These are phyloP conservation scores for Tolypocladium amazonense DNA, from an alignment of 2,329 filamentous ascomycete genomes.

Conservation along the genomic window DNA sequence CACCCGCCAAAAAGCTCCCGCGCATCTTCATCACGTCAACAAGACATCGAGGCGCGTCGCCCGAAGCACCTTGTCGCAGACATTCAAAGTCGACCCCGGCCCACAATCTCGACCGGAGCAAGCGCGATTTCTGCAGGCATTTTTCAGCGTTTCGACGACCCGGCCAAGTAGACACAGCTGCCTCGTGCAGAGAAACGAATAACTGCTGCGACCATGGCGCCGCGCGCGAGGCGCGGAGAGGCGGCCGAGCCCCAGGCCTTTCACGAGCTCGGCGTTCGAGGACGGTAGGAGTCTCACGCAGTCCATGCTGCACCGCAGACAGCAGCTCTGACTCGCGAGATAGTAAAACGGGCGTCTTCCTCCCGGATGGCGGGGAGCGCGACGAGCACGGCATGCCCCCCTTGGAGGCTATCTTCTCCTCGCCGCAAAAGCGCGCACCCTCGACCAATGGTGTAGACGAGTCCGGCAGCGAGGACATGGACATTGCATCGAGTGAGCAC, in stretches of 20 bases:
- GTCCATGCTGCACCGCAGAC: no score
- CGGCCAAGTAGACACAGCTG: background rate
- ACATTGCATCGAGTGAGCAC: conserved; percentile 36
- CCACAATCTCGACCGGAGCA: background rate
- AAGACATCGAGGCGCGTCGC: conserved; percentile 2
- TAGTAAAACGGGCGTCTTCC: conserved; percentile 81
- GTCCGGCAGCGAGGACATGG: conserved; percentile 38
- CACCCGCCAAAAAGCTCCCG: background rate
- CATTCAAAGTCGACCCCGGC: background rate
- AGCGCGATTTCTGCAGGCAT: background rate
- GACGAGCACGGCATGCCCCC: conserved; percentile 91
- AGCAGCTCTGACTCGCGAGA: conserved; percentile 3
- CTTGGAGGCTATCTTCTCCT: conserved; percentile 80
- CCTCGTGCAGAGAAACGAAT: background rate
- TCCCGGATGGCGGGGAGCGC: conserved; percentile 68
- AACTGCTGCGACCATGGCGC: conserved; percentile 17
- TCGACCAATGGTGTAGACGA: conserved; percentile 14
- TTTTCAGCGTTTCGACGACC: background rate
- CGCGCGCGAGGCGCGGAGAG: conserved; percentile 19
- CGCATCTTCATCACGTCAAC: conserved; percentile 8
- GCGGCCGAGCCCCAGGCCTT: conserved; percentile 19
- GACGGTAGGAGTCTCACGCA: conserved; percentile 22
- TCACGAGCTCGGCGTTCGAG: conserved; percentile 23
- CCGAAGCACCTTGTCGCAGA: background rate
- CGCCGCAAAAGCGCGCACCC: conserved; percentile 49